Percentiles rank a stretch among this genome's conserved stretches.
Evolutionary conservation across 192 early-diverging fungal species (phyloP).

Genomic region (Coemansia nantahalensis): DNA sequence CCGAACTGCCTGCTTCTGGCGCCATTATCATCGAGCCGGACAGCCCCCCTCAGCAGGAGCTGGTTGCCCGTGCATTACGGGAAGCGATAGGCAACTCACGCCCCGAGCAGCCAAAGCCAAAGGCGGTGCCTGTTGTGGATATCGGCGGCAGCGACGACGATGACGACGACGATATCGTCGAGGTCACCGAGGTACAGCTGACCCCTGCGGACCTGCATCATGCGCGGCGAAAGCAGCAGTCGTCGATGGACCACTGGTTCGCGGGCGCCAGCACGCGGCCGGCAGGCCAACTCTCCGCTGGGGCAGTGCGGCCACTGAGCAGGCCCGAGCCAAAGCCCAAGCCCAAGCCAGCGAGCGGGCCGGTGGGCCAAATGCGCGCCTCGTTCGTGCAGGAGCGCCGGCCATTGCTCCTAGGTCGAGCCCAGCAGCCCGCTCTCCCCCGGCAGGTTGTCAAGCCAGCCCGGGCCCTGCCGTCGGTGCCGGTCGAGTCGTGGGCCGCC

Average conservation of each 20-base stretch:
- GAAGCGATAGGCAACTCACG: no score
- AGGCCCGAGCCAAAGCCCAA: conserved; percentile 5
- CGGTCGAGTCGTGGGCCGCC: conserved; percentile 8
- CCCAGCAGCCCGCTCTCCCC: conserved; percentile 5
- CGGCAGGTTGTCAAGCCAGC: conserved; percentile 33
- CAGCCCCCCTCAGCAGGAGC: no score
- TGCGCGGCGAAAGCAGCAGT: conserved; percentile 15
- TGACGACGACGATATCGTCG: not conserved
- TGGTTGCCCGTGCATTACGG: no score
- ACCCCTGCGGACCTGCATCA: conserved; percentile 9
- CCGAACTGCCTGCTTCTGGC: no score
- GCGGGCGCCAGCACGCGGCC: not conserved
- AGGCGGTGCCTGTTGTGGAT: no score
- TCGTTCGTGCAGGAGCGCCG: conserved; percentile 20
- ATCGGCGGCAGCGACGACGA: no score
- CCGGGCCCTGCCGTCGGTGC: conserved; percentile 31
- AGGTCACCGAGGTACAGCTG: conserved; percentile 11
- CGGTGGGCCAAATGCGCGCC: conserved; percentile 25
- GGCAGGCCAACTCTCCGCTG: not conserved
- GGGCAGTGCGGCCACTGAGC: no score
- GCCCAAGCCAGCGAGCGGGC: not conserved
- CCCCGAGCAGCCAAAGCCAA: no score
- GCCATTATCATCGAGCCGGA: no score
- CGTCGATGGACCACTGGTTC: conserved; percentile 31
- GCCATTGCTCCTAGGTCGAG: not conserved